Base-by-base conservation (phyloP, 2,329 filamentous ascomycete genomes). In the Fusarium multiceps region DNA sequence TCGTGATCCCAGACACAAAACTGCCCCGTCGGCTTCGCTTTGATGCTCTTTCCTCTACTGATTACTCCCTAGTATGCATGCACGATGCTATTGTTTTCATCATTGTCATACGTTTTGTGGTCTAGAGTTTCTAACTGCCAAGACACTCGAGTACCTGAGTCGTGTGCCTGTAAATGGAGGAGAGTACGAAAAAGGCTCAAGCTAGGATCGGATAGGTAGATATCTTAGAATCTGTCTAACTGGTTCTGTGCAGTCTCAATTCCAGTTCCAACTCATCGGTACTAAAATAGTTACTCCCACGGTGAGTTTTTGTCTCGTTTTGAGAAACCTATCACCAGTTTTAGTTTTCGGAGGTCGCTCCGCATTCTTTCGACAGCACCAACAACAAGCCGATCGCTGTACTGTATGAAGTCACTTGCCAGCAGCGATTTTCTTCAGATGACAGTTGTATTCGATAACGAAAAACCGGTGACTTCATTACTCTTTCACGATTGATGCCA, bases 71-170 rank as follows among this genome's bases (percentile, higher is more conserved):
- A 56, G 42, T 30, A 30, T 13, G 21, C 28, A 25, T 56, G 21
- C 41, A 30, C 41, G 32, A 47, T 55, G 32, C 58, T 21, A 7
- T 37, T 45, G 1, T 32, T 45, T 61, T 60, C 37, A 55, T 63
- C 28, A 63, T n/a, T 28, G 47, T 63, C 58, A 45, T 63, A 63
- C 58, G 48, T 63, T 55, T 47, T 21, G 23, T 18, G 47, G 30
- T 56, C 58, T 37, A 63, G 20, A 62, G n/a, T 42, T 30, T 51
- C n/a, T 27, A 14, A 23, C 4, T 25, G 27, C 13, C 20, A 43
- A 25, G n/a, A 47, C 41, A 43, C 16, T 18, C 41, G 9, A 12
- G 6, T 14, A 20, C 28, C 32, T 48, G 42, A 42, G 28, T 63
- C n/a, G 21, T 11, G 48, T 27, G 27, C 48, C 16, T 21, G 20